Conservation (phyloP, 108 stramenopile species). For the Stephanodiscus triporus region DNA sequence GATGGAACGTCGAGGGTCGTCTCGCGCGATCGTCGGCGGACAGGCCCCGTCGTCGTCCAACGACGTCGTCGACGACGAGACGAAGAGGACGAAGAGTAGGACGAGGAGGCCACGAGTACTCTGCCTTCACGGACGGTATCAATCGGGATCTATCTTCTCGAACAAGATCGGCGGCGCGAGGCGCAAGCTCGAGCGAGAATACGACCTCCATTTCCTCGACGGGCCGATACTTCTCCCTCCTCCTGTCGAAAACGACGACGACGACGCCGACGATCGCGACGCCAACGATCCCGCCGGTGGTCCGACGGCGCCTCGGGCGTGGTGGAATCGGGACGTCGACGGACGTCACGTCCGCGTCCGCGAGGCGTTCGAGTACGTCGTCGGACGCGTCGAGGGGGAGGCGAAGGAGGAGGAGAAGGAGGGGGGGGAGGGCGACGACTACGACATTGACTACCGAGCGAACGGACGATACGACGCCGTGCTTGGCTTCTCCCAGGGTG, state of each 20-base stretch:
- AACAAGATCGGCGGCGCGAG: constrained; percentile 78
- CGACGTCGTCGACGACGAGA: no score
- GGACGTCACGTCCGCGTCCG: constrained; percentile 19
- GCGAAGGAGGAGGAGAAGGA: no score
- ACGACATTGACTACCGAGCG: no score
- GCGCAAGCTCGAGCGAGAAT: constrained; percentile 58
- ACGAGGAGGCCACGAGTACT: constrained; percentile 45
- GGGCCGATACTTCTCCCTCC: constrained; percentile 46
- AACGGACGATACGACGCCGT: constrained; percentile 72
- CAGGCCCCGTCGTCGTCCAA: no score
- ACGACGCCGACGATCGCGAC: constrained; percentile 4
- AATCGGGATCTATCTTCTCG: constrained; percentile 59
- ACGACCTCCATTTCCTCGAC: constrained; percentile 70
- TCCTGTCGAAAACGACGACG: not conserved
- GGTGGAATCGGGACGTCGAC: not conserved
- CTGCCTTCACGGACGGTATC: constrained; percentile 68
- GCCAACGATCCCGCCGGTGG: not conserved
- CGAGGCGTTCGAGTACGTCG: constrained; percentile 63
- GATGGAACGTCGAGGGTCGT: no score
- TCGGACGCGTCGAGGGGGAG: constrained; percentile 27
- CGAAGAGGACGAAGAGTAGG: not conserved
- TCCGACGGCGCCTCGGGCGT: constrained; percentile 1
- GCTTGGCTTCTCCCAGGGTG: constrained; percentile 78
- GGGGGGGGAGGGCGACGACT: constrained; percentile 1
- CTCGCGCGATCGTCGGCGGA: no score